Evolutionary conservation across 116 monocot species (phyloP), one percentile per base, ranked within the genome.

Genomic region (Cymodocea nodosa): DNA sequence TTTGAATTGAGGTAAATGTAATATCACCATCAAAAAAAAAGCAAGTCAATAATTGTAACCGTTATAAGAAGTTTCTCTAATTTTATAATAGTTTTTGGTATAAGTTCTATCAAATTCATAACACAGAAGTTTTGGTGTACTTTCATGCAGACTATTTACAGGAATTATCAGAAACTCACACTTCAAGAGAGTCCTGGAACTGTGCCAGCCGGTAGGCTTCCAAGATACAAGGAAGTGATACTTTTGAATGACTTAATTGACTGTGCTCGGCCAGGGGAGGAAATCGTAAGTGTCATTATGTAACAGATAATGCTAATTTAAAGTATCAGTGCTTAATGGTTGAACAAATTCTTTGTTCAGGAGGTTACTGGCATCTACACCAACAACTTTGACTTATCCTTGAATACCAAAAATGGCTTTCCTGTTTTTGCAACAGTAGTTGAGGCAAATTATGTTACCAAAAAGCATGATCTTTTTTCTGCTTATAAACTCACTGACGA

Each of bases 111-210:
- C 30, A 30, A 30, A 30, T 30, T 44, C 12, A 1, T 44, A 10
- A 44, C 44, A 7, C 8, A 7, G 12, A 23, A 23, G 23, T 50
- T 23, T 40, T 18, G 19, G 50, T 5, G 23, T 72, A 59, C 9
- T 24, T 34, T 18, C 5, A 68, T 80, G 60, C 74, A 97, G 97
- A 97, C 97, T 44, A 84, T 97, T 72, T 97, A 97, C 58, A 81
- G 97, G 71, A 97, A 97, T 74, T 97, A 97, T 70, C 97, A 97
- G 78, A 97, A 97, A 75, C 91, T 97, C 15, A 87, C 97, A 17
- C 91, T 97, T 70, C 97, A 97, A 71, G 97, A 97, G 74, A 97
- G 97, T 73, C 97, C 97, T 66, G 97, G 97, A 69, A 90, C 85
- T 70, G 97, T 97, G 18, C 97, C 97, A 39, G 90, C 97, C 76